Base-by-base conservation (phyloP, 2,329 filamentous ascomycete species). In the Scedosporium minutisporum region DNA sequence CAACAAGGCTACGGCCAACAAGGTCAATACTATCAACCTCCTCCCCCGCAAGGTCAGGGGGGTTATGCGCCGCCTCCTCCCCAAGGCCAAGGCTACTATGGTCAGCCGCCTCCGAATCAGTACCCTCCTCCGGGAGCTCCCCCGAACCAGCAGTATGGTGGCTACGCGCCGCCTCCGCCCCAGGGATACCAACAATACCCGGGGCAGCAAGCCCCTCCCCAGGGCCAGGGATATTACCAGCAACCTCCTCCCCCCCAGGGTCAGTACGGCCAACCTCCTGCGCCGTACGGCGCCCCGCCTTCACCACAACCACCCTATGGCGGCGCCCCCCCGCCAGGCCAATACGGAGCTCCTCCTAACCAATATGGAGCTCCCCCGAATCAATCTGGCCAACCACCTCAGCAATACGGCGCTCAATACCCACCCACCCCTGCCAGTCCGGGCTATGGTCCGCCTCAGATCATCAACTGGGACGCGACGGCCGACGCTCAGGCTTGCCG, bases 361-460 rank as follows among this genome's bases (percentile, higher is more conserved):
- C 67, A 69, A 48, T 74, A 73, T 59, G 71, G 70, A 18, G 72
- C 72, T 62, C 71, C 71, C 12, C 63, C 63, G 10, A 62, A 42
- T 23, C 67, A 66, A 33, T 71, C 71, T 51, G 69, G 68, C 16
- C 65, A 58, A 14, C 69, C 69, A 58, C 68, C 69, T 44, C 69
- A 70, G 63, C 68, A 73, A 44, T 80, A 79, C 61, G 76, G 76
- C 33, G 74, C 75, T 23, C 77, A 57, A 25, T 57, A 46, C 25
- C 61, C 61, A 6, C 84, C 88, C 10, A 85, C 87, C 1, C 82
- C 83, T 10, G 84, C 90, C 0, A 89, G 89, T 0, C 75, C 82
- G 0, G 93, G 93, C 42, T 97, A 96, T 69, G 85, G 86, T 2
- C 82, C 88, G 0, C 84, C 85, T 12, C 88, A 90, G 69, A 78